Base-by-base conservation (phyloP, 805 yeast genomes). In the Yarrowia divulgata region DNA sequence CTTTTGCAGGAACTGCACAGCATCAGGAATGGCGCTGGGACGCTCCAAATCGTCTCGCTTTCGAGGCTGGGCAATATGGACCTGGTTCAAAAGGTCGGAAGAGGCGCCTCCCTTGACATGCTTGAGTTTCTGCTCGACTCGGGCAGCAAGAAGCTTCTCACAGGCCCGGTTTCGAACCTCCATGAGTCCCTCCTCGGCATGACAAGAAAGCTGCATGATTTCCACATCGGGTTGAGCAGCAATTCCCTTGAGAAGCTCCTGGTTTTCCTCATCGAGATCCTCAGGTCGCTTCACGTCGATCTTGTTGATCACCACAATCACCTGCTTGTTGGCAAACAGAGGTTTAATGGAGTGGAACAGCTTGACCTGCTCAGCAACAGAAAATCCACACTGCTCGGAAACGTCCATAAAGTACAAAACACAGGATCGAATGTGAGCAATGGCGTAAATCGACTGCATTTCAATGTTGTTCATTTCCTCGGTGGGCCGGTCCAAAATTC, bases 381-480 rank as follows among this genome's bases (percentile, higher is more conserved):
- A 88, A 83, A 94, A 95, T 63, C 99, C 99, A 87, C 99, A 95
- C 85, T 94, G 98, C 84, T 95, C 99, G 42, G 97, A 91, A 74
- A 94, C 85, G 84, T 95, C 99, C 99, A 95, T 95, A 78, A 95
- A 95, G 83, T 95, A 95, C 77, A 95, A 81, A 55, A 95, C 97
- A 80, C 98, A 91, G 37, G 98, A 93, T 79, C 98, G 88, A 80
- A 95, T 87, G 81, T 95, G 99, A 42, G 99, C 99, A 84, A 95
- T 93, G 71, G 99, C 99, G 77, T 95, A 95, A 77, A 95, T 95
- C 64, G 97, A 90, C 83, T 95, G 99, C 99, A 95, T 95, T 84
- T 95, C 99, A 80, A 95, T 95, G 81, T 95, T 95, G 84, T 95
- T 95, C 99, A 95, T 95, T 79, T 95, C 99, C 81, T 95, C 99